A percentile compares a stretch with the other conserved stretches of the same genome.
phyloP scores from a whole-genome alignment of 805 yeast genomes.

The Wickerhamiella bombiphila region DNA sequence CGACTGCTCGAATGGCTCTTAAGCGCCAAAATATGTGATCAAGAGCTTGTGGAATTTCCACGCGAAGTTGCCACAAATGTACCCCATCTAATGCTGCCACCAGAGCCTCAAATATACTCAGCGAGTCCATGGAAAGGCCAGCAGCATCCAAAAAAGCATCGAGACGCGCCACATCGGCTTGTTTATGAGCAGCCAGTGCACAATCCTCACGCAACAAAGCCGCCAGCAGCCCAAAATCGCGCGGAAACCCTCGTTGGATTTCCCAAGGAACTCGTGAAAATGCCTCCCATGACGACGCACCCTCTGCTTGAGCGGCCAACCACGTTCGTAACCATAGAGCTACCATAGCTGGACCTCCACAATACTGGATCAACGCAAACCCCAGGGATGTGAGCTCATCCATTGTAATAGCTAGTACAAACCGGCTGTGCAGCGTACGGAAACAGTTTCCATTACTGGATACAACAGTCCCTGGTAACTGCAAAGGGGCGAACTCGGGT shows the following conservation, averaged over 20 bases:
- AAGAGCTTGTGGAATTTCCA: too few relatives aligned
- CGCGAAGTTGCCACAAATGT: too few relatives aligned
- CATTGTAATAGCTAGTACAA: neutral
- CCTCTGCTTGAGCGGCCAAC: neutral
- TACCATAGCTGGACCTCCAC: neutral
- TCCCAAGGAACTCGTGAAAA: neutral
- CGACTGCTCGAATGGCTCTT: slow-evolving; percentile 2
- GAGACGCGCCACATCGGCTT: too few relatives aligned
- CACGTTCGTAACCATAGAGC: neutral
- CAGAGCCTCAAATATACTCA: too few relatives aligned
- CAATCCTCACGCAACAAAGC: neutral
- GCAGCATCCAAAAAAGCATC: too few relatives aligned
- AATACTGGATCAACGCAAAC: neutral
- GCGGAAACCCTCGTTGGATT: neutral
- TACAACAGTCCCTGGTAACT: neutral
- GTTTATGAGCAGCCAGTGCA: too few relatives aligned
- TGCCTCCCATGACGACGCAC: neutral
- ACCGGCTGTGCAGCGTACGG: neutral
- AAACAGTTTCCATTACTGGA: neutral
- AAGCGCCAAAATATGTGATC: slow-evolving; percentile 4
- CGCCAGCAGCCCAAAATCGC: neutral
- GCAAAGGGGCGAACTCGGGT: neutral
- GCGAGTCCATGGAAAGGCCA: too few relatives aligned
- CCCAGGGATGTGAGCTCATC: too few relatives aligned
- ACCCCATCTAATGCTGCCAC: too few relatives aligned